These are phyloP conservation scores for Metschnikowia cubensis DNA, from an alignment of 805 yeast genomes.

Conservation along the genomic window DNA sequence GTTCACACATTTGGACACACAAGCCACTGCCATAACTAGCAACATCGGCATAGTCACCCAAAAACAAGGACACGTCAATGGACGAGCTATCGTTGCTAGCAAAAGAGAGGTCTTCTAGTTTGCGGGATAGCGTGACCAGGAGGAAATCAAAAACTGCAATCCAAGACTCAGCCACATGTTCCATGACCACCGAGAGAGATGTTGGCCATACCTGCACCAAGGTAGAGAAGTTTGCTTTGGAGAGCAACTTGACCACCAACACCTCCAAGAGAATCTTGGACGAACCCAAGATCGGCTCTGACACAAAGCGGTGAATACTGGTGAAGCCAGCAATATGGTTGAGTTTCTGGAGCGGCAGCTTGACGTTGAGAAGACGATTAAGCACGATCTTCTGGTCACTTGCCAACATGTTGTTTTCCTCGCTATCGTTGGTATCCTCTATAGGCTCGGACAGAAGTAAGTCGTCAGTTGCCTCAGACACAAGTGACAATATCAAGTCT, in stretches of 20 bases:
- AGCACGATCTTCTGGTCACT: constrained; percentile 18
- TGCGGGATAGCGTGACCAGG: constrained; percentile 29
- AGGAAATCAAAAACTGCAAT: constrained; percentile 23
- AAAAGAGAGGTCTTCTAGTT: constrained; percentile 30
- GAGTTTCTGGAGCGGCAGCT: constrained; percentile 22
- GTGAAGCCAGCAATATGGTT: constrained; percentile 23
- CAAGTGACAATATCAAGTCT: constrained; percentile 19
- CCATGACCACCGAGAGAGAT: constrained; percentile 15
- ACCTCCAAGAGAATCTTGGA: constrained; percentile 16
- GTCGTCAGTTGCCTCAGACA: constrained; percentile 10
- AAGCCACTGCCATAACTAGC: constrained; percentile 12
- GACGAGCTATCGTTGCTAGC: constrained; percentile 18
- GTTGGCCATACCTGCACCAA: constrained; percentile 22
- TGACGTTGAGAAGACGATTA: constrained; percentile 12
- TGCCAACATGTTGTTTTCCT: constrained; percentile 12
- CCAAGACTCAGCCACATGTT: constrained; percentile 16
- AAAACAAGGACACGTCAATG: constrained; percentile 23
- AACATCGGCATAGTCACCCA: constrained; percentile 20
- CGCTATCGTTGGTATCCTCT: constrained; percentile 11
- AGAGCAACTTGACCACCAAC: constrained; percentile 19
- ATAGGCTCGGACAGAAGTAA: constrained; percentile 7
- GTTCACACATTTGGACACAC: constrained; percentile 8
- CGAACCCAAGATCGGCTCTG: constrained; percentile 14
- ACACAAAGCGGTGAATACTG: constrained; percentile 22
- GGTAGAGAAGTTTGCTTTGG: constrained; percentile 19